These are phyloP conservation scores for Trametes villosa DNA, from an alignment of 768 basidiomycete species.

Conservation along the genomic window DNA sequence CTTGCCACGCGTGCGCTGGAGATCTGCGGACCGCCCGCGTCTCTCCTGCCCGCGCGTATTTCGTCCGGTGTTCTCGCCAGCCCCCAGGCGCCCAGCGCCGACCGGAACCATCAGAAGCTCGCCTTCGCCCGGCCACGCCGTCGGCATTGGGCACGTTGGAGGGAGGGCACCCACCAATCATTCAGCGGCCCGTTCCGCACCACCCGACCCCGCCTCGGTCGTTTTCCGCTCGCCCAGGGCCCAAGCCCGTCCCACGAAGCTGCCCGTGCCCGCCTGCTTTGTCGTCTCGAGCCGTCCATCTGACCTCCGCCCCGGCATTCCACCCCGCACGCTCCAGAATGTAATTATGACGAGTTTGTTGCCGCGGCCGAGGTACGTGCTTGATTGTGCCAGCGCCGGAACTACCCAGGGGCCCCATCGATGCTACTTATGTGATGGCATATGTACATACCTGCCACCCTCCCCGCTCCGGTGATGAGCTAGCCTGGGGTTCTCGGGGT, in stretches of 20 bases:
- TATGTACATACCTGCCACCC: conserved; percentile 16
- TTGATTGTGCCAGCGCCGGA: not conserved
- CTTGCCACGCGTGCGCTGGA: conserved; percentile 15
- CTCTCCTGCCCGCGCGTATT: not conserved
- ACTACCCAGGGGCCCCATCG: not conserved
- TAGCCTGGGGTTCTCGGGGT: conserved; percentile 7
- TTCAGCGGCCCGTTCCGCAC: conserved; percentile 8
- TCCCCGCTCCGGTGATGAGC: not conserved
- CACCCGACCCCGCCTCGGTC: conserved; percentile 8
- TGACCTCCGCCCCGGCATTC: not conserved
- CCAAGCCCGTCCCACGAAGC: not conserved
- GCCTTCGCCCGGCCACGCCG: conserved; percentile 20
- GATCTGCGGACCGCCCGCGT: conserved; percentile 11
- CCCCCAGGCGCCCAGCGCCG: conserved; percentile 6
- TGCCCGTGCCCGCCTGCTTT: not conserved
- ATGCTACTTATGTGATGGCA: conserved; percentile 9
- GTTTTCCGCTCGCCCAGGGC: not conserved
- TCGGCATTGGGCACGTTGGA: conserved; percentile 24
- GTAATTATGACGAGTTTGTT: not conserved
- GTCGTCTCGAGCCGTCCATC: not conserved
- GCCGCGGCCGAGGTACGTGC: not conserved
- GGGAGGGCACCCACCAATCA: conserved; percentile 1
- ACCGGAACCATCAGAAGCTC: conserved; percentile 18
- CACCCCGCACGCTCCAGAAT: not conserved
- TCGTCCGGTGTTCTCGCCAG: conserved; percentile 19